phyloP scores from a whole-genome alignment of 352 stramenopile genomes.

The Phytophthora tentaculata region DNA sequence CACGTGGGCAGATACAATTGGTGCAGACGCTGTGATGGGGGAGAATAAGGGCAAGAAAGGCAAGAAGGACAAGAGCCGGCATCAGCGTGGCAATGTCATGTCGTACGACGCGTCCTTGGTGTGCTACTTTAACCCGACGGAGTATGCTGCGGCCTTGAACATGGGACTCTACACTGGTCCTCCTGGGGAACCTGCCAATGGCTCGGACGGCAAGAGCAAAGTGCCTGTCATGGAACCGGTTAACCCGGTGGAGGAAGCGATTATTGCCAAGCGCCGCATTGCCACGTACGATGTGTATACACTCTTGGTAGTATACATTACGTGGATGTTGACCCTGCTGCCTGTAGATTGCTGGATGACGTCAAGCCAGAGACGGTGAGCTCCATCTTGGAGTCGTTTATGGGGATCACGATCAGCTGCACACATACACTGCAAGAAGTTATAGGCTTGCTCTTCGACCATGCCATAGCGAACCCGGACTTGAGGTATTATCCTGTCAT shows the following conservation, averaged over 20 bases:
- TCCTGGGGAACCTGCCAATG: constrained; percentile 22
- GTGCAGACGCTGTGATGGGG: constrained; percentile 49
- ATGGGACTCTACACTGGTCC: constrained; percentile 68
- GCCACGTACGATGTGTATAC: constrained; percentile 44
- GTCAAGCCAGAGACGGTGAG: constrained; percentile 47
- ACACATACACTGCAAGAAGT: constrained; percentile 77
- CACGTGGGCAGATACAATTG: constrained; percentile 68
- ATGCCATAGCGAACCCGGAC: constrained; percentile 64
- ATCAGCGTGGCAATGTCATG: constrained; percentile 38
- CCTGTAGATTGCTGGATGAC: constrained; percentile 63
- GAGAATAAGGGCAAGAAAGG: constrained; percentile 58
- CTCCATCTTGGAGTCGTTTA: constrained; percentile 57
- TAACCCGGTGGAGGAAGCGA: constrained; percentile 72
- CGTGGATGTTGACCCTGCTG: constrained; percentile 1
- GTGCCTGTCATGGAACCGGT: constrained; percentile 25
- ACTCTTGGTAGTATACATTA: not conserved
- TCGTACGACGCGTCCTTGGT: constrained; percentile 79
- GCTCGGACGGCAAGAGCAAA: constrained; percentile 27
- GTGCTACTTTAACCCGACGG: constrained; percentile 81
- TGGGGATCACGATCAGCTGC: constrained; percentile 71
- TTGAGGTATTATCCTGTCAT: constrained; percentile 50
- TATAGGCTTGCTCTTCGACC: constrained; percentile 73
- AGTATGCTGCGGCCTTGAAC: constrained; percentile 67
- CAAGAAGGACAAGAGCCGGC: constrained; percentile 56
- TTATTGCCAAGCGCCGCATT: constrained; percentile 58